phyloP scores from a whole-genome alignment of 495 filamentous ascomycete species.

The Staphylotrichum longicolle region DNA sequence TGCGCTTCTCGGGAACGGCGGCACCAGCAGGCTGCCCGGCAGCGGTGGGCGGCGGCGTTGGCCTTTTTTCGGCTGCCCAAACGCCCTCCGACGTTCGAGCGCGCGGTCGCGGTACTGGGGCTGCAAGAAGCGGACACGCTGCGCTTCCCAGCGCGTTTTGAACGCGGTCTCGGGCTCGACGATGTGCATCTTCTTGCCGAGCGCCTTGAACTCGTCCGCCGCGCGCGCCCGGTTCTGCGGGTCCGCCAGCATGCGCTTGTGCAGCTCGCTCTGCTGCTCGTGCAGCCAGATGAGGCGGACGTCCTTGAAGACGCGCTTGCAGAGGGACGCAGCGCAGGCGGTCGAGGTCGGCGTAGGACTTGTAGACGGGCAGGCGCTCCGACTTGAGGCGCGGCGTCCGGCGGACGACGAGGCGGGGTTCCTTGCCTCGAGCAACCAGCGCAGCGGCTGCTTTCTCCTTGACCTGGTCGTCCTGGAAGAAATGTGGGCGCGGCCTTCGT shows the following conservation, averaged over 20 bases:
- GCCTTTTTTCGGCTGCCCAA: conserved; percentile 59
- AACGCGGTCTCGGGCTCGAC: conserved; percentile 29
- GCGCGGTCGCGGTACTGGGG: conserved; percentile 77
- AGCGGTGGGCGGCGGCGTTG: not conserved
- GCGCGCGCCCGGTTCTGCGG: conserved; percentile 54
- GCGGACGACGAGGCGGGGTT: conserved; percentile 29
- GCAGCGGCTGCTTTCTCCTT: conserved; percentile 33
- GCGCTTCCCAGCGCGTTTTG: conserved; percentile 34
- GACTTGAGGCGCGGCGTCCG: conserved; percentile 31
- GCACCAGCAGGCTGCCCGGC: conserved; percentile 3
- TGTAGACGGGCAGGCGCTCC: conserved; percentile 30
- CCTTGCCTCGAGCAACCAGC: conserved; percentile 31
- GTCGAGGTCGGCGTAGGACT: conserved; percentile 67
- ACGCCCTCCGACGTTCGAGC: conserved; percentile 72
- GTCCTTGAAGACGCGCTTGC: conserved; percentile 69
- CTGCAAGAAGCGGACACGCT: conserved; percentile 32
- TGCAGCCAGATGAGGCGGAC: conserved; percentile 68
- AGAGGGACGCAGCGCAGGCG: conserved; percentile 74
- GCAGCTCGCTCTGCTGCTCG: conserved; percentile 71
- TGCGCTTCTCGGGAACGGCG: conserved; percentile 29
- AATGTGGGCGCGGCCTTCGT: conserved; percentile 32
- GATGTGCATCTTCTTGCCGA: conserved; percentile 56
- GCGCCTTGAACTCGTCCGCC: conserved; percentile 54
- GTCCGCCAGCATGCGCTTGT: conserved; percentile 67
- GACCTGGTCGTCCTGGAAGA: conserved; percentile 34